phyloP scores from a whole-genome alignment of 345 rosid species.

The Corymbia maculata region DNA sequence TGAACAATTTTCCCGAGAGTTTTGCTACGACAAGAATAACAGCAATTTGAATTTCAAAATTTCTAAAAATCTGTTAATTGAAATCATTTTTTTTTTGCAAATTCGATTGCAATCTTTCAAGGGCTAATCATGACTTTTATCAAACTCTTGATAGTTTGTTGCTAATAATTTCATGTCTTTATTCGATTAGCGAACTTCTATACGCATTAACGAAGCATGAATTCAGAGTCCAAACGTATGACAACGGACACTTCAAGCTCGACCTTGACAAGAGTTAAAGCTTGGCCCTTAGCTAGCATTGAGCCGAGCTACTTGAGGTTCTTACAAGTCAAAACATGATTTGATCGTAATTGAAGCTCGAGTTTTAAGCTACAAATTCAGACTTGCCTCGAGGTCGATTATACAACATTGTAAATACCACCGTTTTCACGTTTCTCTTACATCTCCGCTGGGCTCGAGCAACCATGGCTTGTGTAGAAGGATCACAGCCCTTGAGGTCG shows the following conservation, averaged over 20 bases:
- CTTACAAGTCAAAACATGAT: background rate
- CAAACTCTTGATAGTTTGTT: background rate
- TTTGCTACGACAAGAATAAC: background rate
- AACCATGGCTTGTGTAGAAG: background rate
- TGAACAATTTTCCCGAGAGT: accelerated
- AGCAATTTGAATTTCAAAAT: background rate
- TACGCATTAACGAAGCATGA: background rate
- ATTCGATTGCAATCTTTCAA: background rate
- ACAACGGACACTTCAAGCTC: background rate
- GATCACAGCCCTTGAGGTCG: background rate
- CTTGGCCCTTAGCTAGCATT: background rate
- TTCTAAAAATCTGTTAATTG: background rate
- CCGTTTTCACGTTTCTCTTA: too few relatives aligned
- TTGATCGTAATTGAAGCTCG: accelerated
- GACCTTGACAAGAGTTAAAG: background rate
- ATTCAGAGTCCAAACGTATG: background rate
- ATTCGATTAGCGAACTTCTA: background rate
- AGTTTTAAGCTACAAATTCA: background rate
- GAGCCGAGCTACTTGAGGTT: background rate
- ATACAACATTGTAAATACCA: background rate
- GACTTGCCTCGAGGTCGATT: background rate
- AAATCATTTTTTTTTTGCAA: background rate
- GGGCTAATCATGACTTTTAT: background rate
- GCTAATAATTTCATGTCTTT: background rate
- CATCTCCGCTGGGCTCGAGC: background rate